These are phyloP conservation scores for Scheffersomyces parashehatae DNA, from an alignment of 1,139 yeast genomes.

Conservation along the genomic window DNA sequence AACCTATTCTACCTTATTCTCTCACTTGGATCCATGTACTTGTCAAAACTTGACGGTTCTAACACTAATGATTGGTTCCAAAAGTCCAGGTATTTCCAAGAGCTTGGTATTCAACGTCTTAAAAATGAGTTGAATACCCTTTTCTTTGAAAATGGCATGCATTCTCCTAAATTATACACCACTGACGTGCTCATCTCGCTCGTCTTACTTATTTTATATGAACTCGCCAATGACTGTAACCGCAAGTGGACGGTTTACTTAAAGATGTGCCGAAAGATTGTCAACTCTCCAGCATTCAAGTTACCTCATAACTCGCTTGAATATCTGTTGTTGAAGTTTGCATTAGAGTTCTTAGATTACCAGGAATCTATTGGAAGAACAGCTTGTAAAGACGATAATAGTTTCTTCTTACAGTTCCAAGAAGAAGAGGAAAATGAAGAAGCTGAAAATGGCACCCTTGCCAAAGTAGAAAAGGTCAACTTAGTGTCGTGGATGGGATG, in stretches of 20 bases:
- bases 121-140: background rate
- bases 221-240: constrained; percentile 30
- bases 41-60: constrained; percentile 18
- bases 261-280: constrained; percentile 19
- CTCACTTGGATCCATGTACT: constrained; percentile 27
- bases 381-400: constrained; percentile 30
- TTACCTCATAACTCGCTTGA: constrained; percentile 19
- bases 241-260: constrained; percentile 26
- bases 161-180: constrained; percentile 3
- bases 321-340: constrained; percentile 21
- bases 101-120: constrained; percentile 14
- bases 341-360: constrained; percentile 29
- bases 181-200: constrained; percentile 24
- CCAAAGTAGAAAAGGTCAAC: constrained; percentile 6
- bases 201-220: constrained; percentile 26
- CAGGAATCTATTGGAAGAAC: constrained; percentile 37
- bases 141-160: background rate
- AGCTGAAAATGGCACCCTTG: background rate
- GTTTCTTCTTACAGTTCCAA: constrained; percentile 20
- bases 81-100: constrained; percentile 18
- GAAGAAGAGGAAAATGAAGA: constrained; percentile 9
- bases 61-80: constrained; percentile 17
- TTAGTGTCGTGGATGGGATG: constrained; percentile 30
- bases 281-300: constrained; percentile 17
- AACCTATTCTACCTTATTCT: constrained; percentile 27